These are phyloP conservation scores for Nigrograna mackinnonii DNA, from an alignment of 2,329 filamentous ascomycete species.

Conservation along the genomic window DNA sequence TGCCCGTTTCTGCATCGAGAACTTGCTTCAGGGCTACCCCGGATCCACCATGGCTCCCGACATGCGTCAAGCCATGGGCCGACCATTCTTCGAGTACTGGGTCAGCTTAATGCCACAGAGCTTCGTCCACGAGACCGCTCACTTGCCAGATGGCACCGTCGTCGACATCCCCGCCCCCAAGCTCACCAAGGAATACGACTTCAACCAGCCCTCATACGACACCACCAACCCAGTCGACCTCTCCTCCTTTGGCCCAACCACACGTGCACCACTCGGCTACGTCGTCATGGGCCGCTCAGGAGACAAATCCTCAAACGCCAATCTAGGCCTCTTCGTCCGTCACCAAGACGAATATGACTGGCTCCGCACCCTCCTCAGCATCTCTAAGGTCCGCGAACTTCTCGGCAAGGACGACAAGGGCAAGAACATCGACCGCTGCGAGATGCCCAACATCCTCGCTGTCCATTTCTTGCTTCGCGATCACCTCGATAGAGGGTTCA, in stretches of 20 bases:
- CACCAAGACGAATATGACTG: conserved; percentile 48
- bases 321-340: conserved; percentile 47
- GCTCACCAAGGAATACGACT: conserved; percentile 14
- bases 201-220: conserved; percentile 18
- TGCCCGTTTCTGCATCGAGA: conserved; percentile 21
- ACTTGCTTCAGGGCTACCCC: conserved; percentile 21
- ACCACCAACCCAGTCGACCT: conserved; percentile 19
- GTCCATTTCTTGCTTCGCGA: conserved; percentile 26
- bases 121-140: conserved; percentile 16
- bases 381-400: conserved; percentile 39
- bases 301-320: conserved; percentile 47
- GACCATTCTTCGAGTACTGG: conserved; percentile 25
- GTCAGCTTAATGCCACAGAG: conserved; percentile 19
- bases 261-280: conserved; percentile 42
- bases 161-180: conserved; percentile 16
- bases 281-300: conserved; percentile 45
- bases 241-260: conserved; percentile 27
- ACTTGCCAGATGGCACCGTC: conserved; percentile 16
- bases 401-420: conserved; percentile 51
- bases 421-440: conserved; percentile 30
- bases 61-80: conserved; percentile 23
- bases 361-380: conserved; percentile 47
- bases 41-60: conserved; percentile 24
- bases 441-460: conserved; percentile 22
- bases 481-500: conserved; percentile 24